These are phyloP conservation scores for Cajanus cajan DNA, from an alignment of 306 rosid genomes.

Conservation along the genomic window DNA sequence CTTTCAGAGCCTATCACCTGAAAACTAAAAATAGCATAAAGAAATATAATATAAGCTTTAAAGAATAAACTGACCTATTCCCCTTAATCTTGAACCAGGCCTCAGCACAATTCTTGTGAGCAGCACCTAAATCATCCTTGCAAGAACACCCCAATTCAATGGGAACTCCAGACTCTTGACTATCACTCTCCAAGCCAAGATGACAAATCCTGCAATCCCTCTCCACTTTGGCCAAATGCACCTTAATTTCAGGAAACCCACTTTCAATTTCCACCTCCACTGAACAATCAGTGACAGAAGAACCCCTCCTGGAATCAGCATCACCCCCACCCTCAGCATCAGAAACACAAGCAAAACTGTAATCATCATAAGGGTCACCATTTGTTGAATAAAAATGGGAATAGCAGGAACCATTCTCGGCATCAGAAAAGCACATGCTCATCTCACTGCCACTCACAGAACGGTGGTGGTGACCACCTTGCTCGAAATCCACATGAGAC, in stretches of 20 bases:
- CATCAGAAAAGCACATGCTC: slow-evolving; percentile 69
- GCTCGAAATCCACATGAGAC: slow-evolving; percentile 66
- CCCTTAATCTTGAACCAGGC: slow-evolving; percentile 90
- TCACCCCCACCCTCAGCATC: slow-evolving; percentile 37
- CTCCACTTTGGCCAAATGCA: slow-evolving; percentile 72
- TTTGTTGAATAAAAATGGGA: slow-evolving; percentile 81
- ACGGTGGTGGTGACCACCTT: slow-evolving; percentile 50
- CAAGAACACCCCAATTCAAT: slow-evolving; percentile 87
- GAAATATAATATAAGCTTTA: background rate
- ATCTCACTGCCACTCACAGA: slow-evolving; percentile 53
- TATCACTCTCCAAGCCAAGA: slow-evolving; percentile 74
- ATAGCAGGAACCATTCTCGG: slow-evolving; percentile 76
- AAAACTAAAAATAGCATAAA: background rate
- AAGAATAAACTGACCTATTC: slow-evolving; percentile 55
- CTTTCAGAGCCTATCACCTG: background rate
- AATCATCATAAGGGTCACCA: slow-evolving; percentile 79
- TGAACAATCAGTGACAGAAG: slow-evolving; percentile 61
- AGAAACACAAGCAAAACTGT: slow-evolving; percentile 49
- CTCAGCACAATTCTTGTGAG: slow-evolving; percentile 85
- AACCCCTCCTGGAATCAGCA: slow-evolving; percentile 48
- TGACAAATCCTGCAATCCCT: slow-evolving; percentile 86
- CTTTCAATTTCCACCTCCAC: slow-evolving; percentile 50
- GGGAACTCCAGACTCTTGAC: slow-evolving; percentile 64
- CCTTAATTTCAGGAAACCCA: slow-evolving; percentile 60
- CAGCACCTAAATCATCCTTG: slow-evolving; percentile 75